Percentiles rank a stretch among this genome's conserved stretches.
phyloP scores from a whole-genome alignment of 2,329 filamentous ascomycete species.

The Diatrype stigma region DNA sequence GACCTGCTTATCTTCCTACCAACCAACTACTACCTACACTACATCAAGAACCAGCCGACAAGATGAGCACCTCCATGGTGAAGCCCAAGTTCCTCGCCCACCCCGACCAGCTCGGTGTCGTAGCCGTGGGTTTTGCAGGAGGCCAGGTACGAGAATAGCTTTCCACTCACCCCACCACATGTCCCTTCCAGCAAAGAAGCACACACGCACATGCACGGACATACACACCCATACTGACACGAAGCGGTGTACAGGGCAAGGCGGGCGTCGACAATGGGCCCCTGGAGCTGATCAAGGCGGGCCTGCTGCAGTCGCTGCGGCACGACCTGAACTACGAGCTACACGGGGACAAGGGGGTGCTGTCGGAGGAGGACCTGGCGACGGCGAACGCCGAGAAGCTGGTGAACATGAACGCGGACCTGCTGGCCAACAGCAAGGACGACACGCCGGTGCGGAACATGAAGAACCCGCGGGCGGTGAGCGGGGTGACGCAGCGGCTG shows the following conservation, averaged over 20 bases:
- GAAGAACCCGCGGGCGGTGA: conserved; percentile 88
- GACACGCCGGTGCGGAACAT: conserved; percentile 85
- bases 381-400: conserved; percentile 81
- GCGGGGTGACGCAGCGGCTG: conserved; percentile 76
- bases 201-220: too few relatives aligned
- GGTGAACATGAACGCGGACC: conserved; percentile 77
- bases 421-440: conserved; percentile 52
- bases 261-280: conserved; percentile 88
- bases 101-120: conserved; percentile 78
- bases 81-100: conserved; percentile 73
- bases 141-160: conserved; percentile 66
- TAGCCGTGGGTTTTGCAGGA: conserved; percentile 93
- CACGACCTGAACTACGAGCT: conserved; percentile 86
- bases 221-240: neutral
- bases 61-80: conserved; percentile 51
- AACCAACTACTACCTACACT: neutral
- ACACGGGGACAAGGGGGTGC: conserved; percentile 76
- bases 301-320: conserved; percentile 77
- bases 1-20: neutral
- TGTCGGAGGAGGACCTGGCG: conserved; percentile 73
- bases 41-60: neutral
- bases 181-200: conserved; percentile 1
- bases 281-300: conserved; percentile 80
- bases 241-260: conserved; percentile 58
- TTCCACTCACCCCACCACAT: neutral